Conservation (phyloP, 441 rosid species). For the Pelargonium citronellum region DNA sequence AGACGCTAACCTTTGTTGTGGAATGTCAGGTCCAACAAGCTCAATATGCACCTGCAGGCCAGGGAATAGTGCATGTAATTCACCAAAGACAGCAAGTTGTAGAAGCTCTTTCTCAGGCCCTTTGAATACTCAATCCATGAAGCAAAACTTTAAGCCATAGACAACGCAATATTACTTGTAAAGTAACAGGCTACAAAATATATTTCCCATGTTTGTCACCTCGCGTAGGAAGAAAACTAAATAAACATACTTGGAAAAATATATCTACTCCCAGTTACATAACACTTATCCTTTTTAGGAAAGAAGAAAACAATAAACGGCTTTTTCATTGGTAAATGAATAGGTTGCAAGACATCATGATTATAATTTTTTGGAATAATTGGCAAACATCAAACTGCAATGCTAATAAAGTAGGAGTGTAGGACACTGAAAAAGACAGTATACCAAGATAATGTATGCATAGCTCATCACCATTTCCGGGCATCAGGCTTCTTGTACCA, state of each 20-base stretch:
- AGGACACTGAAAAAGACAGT: conserved; percentile 16
- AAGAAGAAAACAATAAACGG: not conserved
- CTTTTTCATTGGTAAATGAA: too few species aligned
- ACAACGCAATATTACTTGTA: not conserved
- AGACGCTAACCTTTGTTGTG: conserved; percentile 49
- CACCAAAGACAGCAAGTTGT: conserved; percentile 73
- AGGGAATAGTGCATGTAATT: conserved; percentile 72
- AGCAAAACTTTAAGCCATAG: conserved; percentile 15
- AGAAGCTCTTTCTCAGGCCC: conserved; percentile 92
- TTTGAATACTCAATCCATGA: conserved; percentile 30
- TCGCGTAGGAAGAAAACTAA: not conserved
- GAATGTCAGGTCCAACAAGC: conserved; percentile 78
- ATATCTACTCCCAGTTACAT: not conserved
- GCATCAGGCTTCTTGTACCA: conserved; percentile 30
- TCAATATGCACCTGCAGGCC: conserved; percentile 47
- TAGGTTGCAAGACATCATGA: too few species aligned
- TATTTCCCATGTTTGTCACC: not conserved
- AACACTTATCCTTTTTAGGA: not conserved
- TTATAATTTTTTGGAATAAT: not conserved
- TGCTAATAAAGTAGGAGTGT: conserved; percentile 16
- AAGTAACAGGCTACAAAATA: not conserved
- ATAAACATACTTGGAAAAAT: not conserved
- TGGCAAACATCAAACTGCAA: not conserved
- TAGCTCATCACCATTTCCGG: conserved; percentile 34
- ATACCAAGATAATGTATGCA: conserved; percentile 84